Base-by-base conservation (phyloP, 2,329 filamentous ascomycete species). In the Scedosporium boydii region DNA sequence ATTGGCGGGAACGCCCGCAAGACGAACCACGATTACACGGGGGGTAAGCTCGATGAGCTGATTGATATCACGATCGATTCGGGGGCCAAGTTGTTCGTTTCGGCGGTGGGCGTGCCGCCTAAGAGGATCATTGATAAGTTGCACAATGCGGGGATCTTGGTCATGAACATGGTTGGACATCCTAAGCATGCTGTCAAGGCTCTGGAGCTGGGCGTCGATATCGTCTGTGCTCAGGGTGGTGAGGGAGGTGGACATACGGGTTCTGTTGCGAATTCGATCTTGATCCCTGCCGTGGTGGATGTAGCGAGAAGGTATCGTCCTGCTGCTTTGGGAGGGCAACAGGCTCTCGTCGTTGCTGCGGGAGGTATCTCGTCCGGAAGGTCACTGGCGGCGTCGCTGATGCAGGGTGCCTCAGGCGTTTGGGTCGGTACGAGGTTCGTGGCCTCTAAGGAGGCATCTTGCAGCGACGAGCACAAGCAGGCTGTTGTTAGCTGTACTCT, bases 131-230 rank as follows among this genome's bases (percentile, higher is more conserved):
- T 97, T 63, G 86, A 90, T 67, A 78, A 86, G 56, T 80, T 98
- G 55, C 93, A 98, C 71, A 80, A 82, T 7, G 88, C 89, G 0
- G 90, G 89, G 0, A 89, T 98, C 48, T 72, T 96, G 64, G 82
- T 97, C 42, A 97, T 97, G 92, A 97, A 97, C 74, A 97, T 97
- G 93, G 92, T 97, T 21, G 93, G 93, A 0, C 90, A 93, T 69
- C 93, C 93, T 1, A 91, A 89, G 72, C 93, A 98, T 73, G 93
- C 93, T 0, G 84, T 88, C 72, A 97, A 97, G 77, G 93, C 93
- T 2, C 79, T 98, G 3, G 85, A 91, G 59, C 84, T 88, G 0
- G 93, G 93, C 53, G 91, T 96, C 9, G 93, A 98, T 75, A 87
- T 97, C 66, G 83, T 98, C 5, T 96, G 92, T 72, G 87, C 93